Evolutionary conservation across 2,329 filamentous ascomycete species (phyloP), one percentile per base, ranked within the genome.

Genomic region (Alternaria sp.): DNA sequence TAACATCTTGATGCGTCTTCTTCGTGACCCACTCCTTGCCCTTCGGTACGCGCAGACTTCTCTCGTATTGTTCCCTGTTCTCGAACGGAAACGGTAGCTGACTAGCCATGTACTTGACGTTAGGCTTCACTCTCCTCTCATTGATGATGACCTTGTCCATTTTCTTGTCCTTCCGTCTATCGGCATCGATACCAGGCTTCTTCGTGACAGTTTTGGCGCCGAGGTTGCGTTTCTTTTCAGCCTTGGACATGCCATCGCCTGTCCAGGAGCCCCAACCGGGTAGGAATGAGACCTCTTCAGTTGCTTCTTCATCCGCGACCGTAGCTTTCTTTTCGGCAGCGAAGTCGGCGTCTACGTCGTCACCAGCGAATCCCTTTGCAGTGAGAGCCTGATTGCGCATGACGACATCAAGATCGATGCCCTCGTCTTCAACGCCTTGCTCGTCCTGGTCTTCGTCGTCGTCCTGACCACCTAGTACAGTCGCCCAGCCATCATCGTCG

Each of bases 11-110:
- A 84, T 95, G 95, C 13, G 90, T 92, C 81, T 92, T 88, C 85
- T 97, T 97, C n/a, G 94, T 98, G 68, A 89, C 88, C 93, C 94
- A 99, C 79, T 99, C 94, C 14, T 90, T 92, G 1, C 95, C 95
- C 60, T 98, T 87, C 1, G 95, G 95, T 66, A 97, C 80, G 41
- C 94, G 85, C 58, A 98, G 81, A 64, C 90, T 91, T 50, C 94
- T 84, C 82, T 99, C 95, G 79, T 98, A 98, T 82, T 97, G 93
- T 72, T 90, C 85, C 67, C 85, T 85, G 28, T 86, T 92, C 82
- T 97, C 94, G 78, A 93, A 98, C n/a, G 88, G 89, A 79, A 96
- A 91, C 49, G 95, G 95, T 50, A 99, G 82, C 69, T 88, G 86
- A 8, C 88, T 87, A 17, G 95, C 93, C 70, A 97, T 84, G 73